phyloP scores from a whole-genome alignment of 106 monocot species.

The Dendrobium huoshanense region DNA sequence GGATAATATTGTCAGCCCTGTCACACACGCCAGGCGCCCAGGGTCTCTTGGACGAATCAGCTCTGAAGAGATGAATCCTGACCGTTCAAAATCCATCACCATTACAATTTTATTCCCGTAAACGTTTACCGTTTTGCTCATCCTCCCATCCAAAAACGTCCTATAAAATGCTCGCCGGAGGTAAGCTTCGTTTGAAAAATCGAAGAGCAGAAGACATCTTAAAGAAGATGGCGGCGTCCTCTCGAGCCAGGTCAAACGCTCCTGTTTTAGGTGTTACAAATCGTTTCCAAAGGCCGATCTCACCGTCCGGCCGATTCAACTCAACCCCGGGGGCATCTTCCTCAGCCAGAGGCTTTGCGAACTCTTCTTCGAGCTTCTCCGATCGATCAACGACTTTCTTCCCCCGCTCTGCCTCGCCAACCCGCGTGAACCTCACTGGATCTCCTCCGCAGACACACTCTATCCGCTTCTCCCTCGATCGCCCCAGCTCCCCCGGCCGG shows the following conservation, averaged over 20 bases:
- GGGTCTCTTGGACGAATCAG: too few relatives aligned
- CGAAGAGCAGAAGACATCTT: conserved; percentile 4
- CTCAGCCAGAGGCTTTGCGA: not conserved
- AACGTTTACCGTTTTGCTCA: too few relatives aligned
- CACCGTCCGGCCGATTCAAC: not conserved
- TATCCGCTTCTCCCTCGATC: conserved; percentile 20
- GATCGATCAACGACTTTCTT: conserved; percentile 6
- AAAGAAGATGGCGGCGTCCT: not conserved
- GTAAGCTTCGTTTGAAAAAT: conserved; percentile 28
- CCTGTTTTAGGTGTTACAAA: not conserved
- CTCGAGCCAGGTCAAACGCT: conserved; percentile 19
- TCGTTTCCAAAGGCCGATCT: conserved; percentile 1
- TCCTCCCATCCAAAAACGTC: not conserved
- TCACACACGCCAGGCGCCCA: too few relatives aligned
- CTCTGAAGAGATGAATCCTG: too few relatives aligned
- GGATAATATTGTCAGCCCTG: too few relatives aligned
- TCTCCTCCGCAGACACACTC: conserved; percentile 12
- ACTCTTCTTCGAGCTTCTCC: conserved; percentile 11
- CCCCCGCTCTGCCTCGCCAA: conserved; percentile 38
- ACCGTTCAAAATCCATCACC: too few relatives aligned
- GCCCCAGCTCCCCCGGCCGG: conserved; percentile 28
- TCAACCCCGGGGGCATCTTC: conserved; percentile 2
- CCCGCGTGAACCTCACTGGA: conserved; percentile 43
- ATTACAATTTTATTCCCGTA: too few relatives aligned
- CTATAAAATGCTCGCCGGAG: conserved; percentile 26